A percentile compares a stretch with the other conserved stretches of the same genome.
Conservation (phyloP, 2,329 filamentous ascomycete species). For the Epichloe scottii region DNA sequence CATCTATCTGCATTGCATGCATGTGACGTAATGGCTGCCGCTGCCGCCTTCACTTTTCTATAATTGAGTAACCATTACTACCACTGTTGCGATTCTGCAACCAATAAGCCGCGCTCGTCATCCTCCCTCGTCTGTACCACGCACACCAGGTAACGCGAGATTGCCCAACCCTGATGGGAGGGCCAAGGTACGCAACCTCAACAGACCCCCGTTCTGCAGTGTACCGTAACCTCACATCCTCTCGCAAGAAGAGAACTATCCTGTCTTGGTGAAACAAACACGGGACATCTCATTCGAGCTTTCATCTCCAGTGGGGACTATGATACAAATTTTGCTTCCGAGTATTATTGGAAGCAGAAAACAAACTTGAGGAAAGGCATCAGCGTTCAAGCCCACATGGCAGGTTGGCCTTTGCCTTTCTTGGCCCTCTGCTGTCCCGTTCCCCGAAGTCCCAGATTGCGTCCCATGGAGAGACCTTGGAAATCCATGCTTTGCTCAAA, state of each 20-base stretch:
- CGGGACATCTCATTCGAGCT: neutral
- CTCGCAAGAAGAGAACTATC: neutral
- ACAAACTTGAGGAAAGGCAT: neutral
- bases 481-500: slow-evolving; percentile 20
- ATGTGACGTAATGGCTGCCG: neutral
- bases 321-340: neutral
- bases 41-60: neutral
- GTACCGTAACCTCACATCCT: neutral
- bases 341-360: neutral
- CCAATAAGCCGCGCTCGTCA: neutral
- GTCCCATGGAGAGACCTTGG: slow-evolving; percentile 10
- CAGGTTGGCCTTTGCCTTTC: neutral
- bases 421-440: slow-evolving; percentile 4
- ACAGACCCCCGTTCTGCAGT: neutral
- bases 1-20: neutral
- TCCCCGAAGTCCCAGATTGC: slow-evolving; percentile 2
- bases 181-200: neutral
- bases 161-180: neutral
- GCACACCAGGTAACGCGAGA: neutral
- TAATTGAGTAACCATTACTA: neutral
- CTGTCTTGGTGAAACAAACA: neutral
- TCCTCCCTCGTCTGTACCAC: neutral
- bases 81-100: neutral
- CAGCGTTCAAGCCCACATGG: slow-evolving; percentile 2
- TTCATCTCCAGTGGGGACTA: neutral